A percentile compares a stretch with the other conserved stretches of the same genome.
Conservation (phyloP, 768 basidiomycete genomes). For the Pluteus cervinus region DNA sequence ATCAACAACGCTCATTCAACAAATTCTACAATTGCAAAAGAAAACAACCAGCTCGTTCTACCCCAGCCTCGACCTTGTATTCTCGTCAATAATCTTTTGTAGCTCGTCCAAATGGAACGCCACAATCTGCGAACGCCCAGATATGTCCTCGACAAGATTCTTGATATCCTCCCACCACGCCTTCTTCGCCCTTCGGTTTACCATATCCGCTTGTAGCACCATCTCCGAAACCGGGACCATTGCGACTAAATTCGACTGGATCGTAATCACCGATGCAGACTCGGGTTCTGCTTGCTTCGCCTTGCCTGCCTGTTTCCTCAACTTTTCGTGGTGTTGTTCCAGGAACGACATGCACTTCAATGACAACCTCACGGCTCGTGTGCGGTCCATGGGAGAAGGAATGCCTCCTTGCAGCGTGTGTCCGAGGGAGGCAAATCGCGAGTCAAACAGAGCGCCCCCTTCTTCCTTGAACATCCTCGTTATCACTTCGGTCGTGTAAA, state of each 20-base stretch:
- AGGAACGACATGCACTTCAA: constrained; percentile 93
- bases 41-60: constrained; percentile 4
- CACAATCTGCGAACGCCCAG: constrained; percentile 55
- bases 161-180: constrained; percentile 75
- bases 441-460: constrained; percentile 87
- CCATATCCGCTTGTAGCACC: constrained; percentile 84
- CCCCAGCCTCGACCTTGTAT: constrained; percentile 5
- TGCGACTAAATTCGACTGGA: constrained; percentile 73
- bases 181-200: constrained; percentile 72
- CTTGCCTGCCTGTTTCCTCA: constrained; percentile 43
- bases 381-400: constrained; percentile 92
- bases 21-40: too few relatives aligned
- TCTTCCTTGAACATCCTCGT: constrained; percentile 95
- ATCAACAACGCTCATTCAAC: constrained; percentile 17
- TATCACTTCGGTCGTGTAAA: constrained; percentile 89
- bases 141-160: constrained; percentile 68
- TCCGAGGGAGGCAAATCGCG: constrained; percentile 91
- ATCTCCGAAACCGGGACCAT: constrained; percentile 87
- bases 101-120: constrained; percentile 23
- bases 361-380: constrained; percentile 83
- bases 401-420: constrained; percentile 96
- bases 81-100: constrained; percentile 10
- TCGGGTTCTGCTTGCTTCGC: constrained; percentile 51
- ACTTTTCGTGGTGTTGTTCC: constrained; percentile 65
- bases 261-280: constrained; percentile 85